A percentile compares a stretch with the other conserved stretches of the same genome.
Conservation (phyloP, 176 grass and related monocot genomes). For the maize (Zea mays) region DNA sequence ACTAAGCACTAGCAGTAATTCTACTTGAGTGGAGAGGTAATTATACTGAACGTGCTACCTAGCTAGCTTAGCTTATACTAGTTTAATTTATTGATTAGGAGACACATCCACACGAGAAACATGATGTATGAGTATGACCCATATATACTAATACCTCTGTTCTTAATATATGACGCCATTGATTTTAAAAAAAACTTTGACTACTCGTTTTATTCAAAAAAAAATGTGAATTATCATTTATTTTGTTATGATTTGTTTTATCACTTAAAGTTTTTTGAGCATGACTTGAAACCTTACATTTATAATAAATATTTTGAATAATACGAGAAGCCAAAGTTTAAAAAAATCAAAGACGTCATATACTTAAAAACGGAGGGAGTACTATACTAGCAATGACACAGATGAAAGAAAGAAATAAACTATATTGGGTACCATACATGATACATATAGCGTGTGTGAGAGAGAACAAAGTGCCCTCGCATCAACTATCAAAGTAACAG, state of each 20-base stretch:
- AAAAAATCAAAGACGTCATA: too few species aligned
- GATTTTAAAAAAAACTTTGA: too few species aligned
- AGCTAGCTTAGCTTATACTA: not conserved
- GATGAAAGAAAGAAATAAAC: not conserved
- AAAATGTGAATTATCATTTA: too few species aligned
- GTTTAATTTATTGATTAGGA: not conserved
- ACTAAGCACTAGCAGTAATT: not conserved
- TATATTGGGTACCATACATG: too few species aligned
- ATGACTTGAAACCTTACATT: too few species aligned
- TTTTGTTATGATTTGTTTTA: too few species aligned
- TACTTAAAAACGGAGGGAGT: not conserved
- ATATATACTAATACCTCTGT: too few species aligned
- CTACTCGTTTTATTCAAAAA: too few species aligned
- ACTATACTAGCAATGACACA: not conserved
- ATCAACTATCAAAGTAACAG: not conserved
- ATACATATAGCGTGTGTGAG: not conserved
- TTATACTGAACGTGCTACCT: not conserved
- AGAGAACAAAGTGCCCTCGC: not conserved
- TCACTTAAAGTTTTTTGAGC: too few species aligned
- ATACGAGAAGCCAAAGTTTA: too few species aligned
- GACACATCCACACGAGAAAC: not conserved
- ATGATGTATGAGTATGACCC: not conserved
- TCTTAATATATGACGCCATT: too few species aligned
- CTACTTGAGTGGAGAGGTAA: not conserved
- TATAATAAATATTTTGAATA: too few species aligned